Conservation (phyloP, 2,329 filamentous ascomycete genomes). For the Orbilia javanica region DNA sequence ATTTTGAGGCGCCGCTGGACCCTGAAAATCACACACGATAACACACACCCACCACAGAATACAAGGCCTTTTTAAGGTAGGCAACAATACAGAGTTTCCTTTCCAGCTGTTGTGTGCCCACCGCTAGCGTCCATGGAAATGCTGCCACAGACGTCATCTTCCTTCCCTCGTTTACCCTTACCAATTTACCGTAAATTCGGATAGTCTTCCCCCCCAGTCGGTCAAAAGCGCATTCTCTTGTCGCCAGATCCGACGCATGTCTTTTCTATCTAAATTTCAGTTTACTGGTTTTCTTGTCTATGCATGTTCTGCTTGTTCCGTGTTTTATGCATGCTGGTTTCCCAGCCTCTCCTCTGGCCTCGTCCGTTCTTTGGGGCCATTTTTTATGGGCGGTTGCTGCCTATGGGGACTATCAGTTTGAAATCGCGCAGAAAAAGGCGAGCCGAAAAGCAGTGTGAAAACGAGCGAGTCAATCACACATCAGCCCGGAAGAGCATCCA, state of each 20-base stretch:
- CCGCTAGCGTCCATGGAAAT: constrained; percentile 54
- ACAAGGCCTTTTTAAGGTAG: constrained; percentile 52
- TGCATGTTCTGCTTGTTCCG: constrained; percentile 21
- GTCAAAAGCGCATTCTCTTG: constrained; percentile 48
- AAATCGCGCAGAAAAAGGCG: constrained; percentile 49
- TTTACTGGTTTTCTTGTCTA: neutral
- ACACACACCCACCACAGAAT: constrained; percentile 16
- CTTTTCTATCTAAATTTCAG: neutral
- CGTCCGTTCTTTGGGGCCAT: constrained; percentile 19
- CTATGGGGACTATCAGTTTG: constrained; percentile 29
- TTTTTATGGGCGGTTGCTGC: constrained; percentile 34
- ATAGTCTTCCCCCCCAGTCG: constrained; percentile 37
- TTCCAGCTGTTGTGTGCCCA: constrained; percentile 35
- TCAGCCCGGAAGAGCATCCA: constrained; percentile 16
- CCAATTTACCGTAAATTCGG: constrained; percentile 54
- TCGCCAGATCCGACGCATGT: constrained; percentile 33
- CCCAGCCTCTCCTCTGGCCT: constrained; percentile 16
- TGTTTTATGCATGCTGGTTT: constrained; percentile 37
- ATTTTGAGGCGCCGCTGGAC: constrained; percentile 45
- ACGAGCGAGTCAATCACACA: constrained; percentile 32
- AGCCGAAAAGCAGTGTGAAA: constrained; percentile 33
- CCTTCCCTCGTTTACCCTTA: constrained; percentile 45
- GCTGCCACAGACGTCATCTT: constrained; percentile 56
- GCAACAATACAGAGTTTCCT: constrained; percentile 27
- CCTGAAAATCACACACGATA: constrained; percentile 46